Percentiles rank a stretch among this genome's conserved stretches.
These are phyloP conservation scores for Globisporangium viniferum DNA, from an alignment of 352 stramenopile genomes.

Conservation along the genomic window DNA sequence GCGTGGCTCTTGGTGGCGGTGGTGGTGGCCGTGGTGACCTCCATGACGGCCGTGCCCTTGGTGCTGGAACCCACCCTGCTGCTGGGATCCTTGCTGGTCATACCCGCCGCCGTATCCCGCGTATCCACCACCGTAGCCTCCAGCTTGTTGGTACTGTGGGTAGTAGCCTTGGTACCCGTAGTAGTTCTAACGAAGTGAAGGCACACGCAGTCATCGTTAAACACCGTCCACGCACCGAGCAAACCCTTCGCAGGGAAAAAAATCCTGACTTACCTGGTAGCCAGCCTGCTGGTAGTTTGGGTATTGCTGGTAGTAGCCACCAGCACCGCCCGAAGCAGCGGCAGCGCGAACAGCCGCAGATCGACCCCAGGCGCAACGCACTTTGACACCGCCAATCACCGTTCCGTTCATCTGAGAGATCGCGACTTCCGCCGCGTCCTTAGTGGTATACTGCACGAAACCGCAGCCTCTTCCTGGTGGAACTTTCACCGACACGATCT, in stretches of 20 bases:
- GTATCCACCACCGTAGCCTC: slow-evolving; percentile 34
- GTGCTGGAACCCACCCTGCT: slow-evolving; percentile 36
- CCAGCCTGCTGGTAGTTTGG: slow-evolving; percentile 33
- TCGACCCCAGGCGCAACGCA: slow-evolving; percentile 88
- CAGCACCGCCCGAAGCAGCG: slow-evolving; percentile 19
- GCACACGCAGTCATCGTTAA: background rate
- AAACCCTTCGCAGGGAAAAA: background rate
- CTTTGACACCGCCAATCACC: slow-evolving; percentile 71
- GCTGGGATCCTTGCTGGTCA: slow-evolving; percentile 35
- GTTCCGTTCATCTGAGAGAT: slow-evolving; percentile 90
- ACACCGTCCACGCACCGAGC: background rate
- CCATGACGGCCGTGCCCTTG: slow-evolving; percentile 27
- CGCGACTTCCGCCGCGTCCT: slow-evolving; percentile 78
- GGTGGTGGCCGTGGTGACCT: slow-evolving; percentile 39
- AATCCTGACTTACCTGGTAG: slow-evolving; percentile 30
- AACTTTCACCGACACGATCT: slow-evolving; percentile 83
- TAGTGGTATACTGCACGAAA: slow-evolving; percentile 88
- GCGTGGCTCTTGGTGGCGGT: slow-evolving; percentile 41
- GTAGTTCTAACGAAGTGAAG: slow-evolving; percentile 34
- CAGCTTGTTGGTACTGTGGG: slow-evolving; percentile 41
- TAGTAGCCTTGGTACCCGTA: slow-evolving; percentile 72
- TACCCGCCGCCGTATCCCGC: slow-evolving; percentile 51
- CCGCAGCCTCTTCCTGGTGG: slow-evolving; percentile 87
- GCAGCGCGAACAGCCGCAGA: slow-evolving; percentile 56
- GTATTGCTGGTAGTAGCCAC: slow-evolving; percentile 56